These are phyloP conservation scores for Sequoiadendron giganteum DNA, from an alignment of 75 land plant species.

Conservation along the genomic window DNA sequence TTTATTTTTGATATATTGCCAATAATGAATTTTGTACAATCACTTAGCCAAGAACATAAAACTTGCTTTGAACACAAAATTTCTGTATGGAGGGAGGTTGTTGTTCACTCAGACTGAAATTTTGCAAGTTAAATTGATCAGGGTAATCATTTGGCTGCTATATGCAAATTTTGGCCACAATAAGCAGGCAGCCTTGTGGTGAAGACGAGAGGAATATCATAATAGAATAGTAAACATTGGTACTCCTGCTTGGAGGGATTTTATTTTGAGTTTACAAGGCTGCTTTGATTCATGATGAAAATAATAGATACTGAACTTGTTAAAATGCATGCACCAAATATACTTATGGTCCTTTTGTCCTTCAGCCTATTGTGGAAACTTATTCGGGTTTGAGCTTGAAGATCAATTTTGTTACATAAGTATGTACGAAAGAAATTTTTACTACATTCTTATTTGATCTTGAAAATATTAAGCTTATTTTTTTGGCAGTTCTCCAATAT, in stretches of 20 bases:
- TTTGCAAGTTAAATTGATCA: not conserved
- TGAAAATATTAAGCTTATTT: not conserved
- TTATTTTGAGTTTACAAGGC: not conserved
- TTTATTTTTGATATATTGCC: not conserved
- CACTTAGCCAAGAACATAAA: not conserved
- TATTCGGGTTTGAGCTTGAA: not conserved
- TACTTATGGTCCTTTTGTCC: not conserved
- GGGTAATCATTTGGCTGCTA: not conserved
- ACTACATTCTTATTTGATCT: not conserved
- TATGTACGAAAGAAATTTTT: not conserved
- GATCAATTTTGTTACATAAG: not conserved
- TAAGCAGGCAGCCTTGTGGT: not conserved
- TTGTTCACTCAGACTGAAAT: not conserved
- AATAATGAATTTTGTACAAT: not conserved
- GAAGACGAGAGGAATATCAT: not conserved
- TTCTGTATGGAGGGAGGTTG: not conserved
- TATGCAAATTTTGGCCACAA: not conserved
- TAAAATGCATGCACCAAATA: not conserved
- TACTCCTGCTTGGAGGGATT: not conserved
- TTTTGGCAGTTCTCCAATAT: not conserved
- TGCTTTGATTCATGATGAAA: not conserved
- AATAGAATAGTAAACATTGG: not conserved
- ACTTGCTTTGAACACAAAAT: not conserved
- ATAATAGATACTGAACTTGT: not conserved
- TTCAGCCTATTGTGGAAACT: not conserved